Evolutionary conservation across 495 filamentous ascomycete genomes (phyloP), one percentile per base, ranked within the genome.

Genomic region (Penicillium herquei): DNA sequence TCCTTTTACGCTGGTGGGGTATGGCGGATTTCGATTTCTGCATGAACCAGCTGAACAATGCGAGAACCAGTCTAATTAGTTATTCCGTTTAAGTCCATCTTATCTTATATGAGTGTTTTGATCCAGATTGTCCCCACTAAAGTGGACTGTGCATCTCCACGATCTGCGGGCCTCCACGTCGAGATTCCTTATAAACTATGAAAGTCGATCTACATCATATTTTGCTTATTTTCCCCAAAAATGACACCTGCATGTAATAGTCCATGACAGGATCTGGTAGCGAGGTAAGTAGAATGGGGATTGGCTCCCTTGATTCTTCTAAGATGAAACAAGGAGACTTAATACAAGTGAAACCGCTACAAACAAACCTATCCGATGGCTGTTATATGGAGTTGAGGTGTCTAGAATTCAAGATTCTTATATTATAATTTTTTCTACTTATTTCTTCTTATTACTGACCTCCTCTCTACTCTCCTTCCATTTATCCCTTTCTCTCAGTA

Each of bases 21-120:
- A 67, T 58, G 66, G 66, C 8, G 62, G 61, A 3, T 70, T 70
- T 31, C 47, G 58, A 11, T 63, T 70, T 35, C 18, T 84, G 72
- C 44, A 55, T 51, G 40, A 47, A 1, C 4, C 12, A 13, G 34
- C 43, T 45, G 39, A 12, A 32, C 7, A 17, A 21, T 32, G 31
- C 1, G 14, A 49, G n/a, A 7, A 49, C 14, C 32, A 34, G 46
- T 16, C 26, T 6, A 14, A n/a, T 31, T n/a, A 46, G 26, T 8
- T 31, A 41, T n/a, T 10, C 12, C 4, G 14, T 41, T 10, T 41
- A 41, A n/a, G 6, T 41, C 13, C 12, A 39, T 39, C 35, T 26
- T 26, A 26, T 26, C 21, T 26, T 26, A 26, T 26, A 26, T 26
- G 21, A 26, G 21, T 26, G 21, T 26, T 26, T 26, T 26, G 21